These are phyloP conservation scores for Cryptococcus sp. DNA, from an alignment of 1,284 basidiomycete genomes.

Conservation along the genomic window DNA sequence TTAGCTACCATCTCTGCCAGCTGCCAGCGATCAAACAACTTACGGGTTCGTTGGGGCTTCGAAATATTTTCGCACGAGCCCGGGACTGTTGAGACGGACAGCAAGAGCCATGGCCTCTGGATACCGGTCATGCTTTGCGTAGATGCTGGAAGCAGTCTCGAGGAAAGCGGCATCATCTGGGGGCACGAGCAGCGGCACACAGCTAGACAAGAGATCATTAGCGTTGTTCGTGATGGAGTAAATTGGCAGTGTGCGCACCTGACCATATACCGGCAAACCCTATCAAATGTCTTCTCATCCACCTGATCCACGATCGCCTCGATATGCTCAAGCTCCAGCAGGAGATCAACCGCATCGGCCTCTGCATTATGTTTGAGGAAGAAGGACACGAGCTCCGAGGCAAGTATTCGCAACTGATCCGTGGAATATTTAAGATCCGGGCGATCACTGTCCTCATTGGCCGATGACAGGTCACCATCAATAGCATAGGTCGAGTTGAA, in stretches of 20 bases:
- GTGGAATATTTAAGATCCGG: constrained; percentile 34
- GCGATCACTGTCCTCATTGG: constrained; percentile 13
- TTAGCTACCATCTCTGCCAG: not conserved
- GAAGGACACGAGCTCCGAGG: constrained; percentile 86
- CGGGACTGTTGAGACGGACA: constrained; percentile 79
- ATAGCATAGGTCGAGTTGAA: constrained; percentile 62
- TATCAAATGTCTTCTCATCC: constrained; percentile 74
- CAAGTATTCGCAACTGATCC: constrained; percentile 74
- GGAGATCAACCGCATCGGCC: constrained; percentile 94
- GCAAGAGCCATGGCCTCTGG: constrained; percentile 89
- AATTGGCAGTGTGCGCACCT: constrained; percentile 60
- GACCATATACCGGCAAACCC: constrained; percentile 98
- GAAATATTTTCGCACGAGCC: constrained; percentile 79
- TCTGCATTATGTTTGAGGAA: constrained; percentile 94
- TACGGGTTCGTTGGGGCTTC: constrained; percentile 81
- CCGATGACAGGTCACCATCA: constrained; percentile 11
- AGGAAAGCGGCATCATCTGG: constrained; percentile 93
- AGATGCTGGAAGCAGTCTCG: constrained; percentile 85
- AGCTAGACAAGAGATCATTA: constrained; percentile 58
- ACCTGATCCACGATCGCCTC: constrained; percentile 73
- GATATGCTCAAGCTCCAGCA: constrained; percentile 93
- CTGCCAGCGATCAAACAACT: constrained; percentile 42
- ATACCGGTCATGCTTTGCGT: constrained; percentile 83
- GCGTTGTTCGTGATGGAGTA: not conserved
- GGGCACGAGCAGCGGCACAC: constrained; percentile 86